Percentiles rank a stretch among this genome's conserved stretches.
These are phyloP conservation scores for Phytophthora vignae DNA, from an alignment of 352 stramenopile species.

Conservation along the genomic window DNA sequence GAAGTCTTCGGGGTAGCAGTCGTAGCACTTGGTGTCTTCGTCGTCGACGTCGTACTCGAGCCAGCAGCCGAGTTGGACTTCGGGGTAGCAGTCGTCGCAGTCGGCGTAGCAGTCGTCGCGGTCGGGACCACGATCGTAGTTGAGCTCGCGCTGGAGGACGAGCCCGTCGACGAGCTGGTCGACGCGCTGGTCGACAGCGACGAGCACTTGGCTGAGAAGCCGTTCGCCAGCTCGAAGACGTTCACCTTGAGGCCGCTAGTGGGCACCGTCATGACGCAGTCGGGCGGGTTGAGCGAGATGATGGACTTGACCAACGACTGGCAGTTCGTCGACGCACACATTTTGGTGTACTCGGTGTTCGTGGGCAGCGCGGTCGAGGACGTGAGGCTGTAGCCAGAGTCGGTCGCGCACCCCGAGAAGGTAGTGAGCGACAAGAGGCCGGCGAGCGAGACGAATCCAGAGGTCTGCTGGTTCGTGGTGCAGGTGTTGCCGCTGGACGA, in stretches of 20 bases:
- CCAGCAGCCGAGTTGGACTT: neutral
- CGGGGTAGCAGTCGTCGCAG: neutral
- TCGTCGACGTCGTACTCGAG: neutral
- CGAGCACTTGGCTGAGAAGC: conserved; percentile 34
- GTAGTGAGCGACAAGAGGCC: neutral
- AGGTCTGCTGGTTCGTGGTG: conserved; percentile 8
- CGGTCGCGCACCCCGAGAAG: conserved; percentile 7
- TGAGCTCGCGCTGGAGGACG: conserved; percentile 1
- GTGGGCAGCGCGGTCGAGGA: conserved; percentile 38
- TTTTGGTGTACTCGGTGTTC: conserved; percentile 35
- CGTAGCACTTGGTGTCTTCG: neutral
- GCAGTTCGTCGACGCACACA: conserved; percentile 43
- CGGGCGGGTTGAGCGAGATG: conserved; percentile 26
- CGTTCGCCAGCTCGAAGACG: conserved; percentile 31
- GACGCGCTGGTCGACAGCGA: conserved; percentile 12
- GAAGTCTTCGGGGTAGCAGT: neutral
- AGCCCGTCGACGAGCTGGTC: neutral
- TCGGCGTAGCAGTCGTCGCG: conserved; percentile 14
- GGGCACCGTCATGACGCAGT: conserved; percentile 44
- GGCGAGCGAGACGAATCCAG: conserved; percentile 7
- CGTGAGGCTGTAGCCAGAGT: conserved; percentile 41
- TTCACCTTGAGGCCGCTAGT: conserved; percentile 43
- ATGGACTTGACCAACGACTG: conserved; percentile 32
- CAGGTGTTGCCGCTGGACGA: conserved; percentile 2
- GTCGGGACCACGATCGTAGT: conserved; percentile 1